Evolutionary conservation across 2,329 filamentous ascomycete genomes (phyloP), one percentile per base, ranked within the genome.

Genomic region (Arachnomyces sp.): DNA sequence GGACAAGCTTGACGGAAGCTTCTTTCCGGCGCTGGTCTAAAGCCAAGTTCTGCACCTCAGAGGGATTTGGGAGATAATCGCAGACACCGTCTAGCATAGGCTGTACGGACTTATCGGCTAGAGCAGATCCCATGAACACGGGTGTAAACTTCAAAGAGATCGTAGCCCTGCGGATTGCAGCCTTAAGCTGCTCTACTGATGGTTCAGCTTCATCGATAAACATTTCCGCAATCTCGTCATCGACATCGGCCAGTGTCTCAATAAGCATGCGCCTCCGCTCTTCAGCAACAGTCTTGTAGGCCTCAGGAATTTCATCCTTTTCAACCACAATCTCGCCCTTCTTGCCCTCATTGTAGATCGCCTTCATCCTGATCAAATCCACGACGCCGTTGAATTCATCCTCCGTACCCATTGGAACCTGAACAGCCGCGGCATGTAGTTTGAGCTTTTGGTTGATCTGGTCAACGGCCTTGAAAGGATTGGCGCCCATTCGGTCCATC

Each of bases 401-500:
- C 65, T 98, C 92, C 17, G 79, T 73, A 44, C 92, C 92, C 52
- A 98, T 95, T 7, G 92, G 92, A 16, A 98, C 80, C 67, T 98
- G 92, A 32, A 98, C 76, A 13, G 92, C 92, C 9, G 92, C 92
- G 28, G 92, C 92, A 25, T 86, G 82, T 39, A 96, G 83, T 68
- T 89, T 89, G 47, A 98, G 78, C 69, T 98, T 98, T 55, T 82
- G 78, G 70, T 95, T 95, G 73, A 98, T 96, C 68, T 95, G 89
- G 31, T 98, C 90, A 42, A 98, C 81, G 7, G 88, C 89, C 68
- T 94, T 95, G 80, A 89, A 98, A 7, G 92, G 92, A 61, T 98
- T 96, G 49, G 92, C 86, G 44, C 92, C 92, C 84, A 95, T 95
- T 50, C 92, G 84, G 60, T 98, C 92, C 90, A 98, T 96, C 75